Conservation (phyloP, 108 stramenopile genomes). For the Fragilaria crotonensis region DNA sequence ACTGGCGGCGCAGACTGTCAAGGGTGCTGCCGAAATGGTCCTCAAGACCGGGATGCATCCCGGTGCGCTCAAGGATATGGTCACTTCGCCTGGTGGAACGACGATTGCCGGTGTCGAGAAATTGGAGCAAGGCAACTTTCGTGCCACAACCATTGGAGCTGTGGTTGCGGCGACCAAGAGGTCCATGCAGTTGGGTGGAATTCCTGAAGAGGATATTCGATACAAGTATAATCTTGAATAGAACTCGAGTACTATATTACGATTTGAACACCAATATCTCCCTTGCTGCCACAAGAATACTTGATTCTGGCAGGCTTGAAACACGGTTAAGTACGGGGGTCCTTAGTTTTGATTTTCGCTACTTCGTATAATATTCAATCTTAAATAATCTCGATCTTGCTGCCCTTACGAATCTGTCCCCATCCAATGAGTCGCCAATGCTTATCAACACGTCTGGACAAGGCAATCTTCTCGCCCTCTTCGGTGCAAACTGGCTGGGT, state of each 20-base stretch:
- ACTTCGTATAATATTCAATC: no score
- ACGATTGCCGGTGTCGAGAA: conserved; percentile 93
- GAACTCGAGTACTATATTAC: no score
- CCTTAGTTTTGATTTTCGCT: no score
- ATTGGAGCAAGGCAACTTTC: conserved; percentile 78
- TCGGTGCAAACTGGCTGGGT: conserved; percentile 99
- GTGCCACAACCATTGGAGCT: conserved; percentile 60
- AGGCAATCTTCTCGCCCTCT: conserved; percentile 99
- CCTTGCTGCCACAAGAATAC: no score
- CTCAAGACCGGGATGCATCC: conserved; percentile 87
- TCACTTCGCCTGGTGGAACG: conserved; percentile 89
- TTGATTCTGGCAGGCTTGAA: no score
- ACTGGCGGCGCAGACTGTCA: conserved; percentile 92
- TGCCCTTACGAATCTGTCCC: conserved; percentile 89
- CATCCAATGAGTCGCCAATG: conserved; percentile 98
- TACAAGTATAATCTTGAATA: conserved; percentile 62
- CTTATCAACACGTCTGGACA: conserved; percentile 98
- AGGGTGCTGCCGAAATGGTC: conserved; percentile 95
- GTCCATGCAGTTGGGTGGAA: conserved; percentile 70
- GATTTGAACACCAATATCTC: no score
- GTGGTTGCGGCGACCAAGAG: conserved; percentile 69
- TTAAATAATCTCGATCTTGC: conserved; percentile 72
- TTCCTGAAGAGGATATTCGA: conserved; percentile 55
- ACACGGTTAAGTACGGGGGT: no score
- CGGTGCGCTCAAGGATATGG: conserved; percentile 85